A percentile compares a stretch with the other conserved stretches of the same genome.
Conservation (phyloP, 2,329 filamentous ascomycete genomes). For the Aspergillus ruber region DNA sequence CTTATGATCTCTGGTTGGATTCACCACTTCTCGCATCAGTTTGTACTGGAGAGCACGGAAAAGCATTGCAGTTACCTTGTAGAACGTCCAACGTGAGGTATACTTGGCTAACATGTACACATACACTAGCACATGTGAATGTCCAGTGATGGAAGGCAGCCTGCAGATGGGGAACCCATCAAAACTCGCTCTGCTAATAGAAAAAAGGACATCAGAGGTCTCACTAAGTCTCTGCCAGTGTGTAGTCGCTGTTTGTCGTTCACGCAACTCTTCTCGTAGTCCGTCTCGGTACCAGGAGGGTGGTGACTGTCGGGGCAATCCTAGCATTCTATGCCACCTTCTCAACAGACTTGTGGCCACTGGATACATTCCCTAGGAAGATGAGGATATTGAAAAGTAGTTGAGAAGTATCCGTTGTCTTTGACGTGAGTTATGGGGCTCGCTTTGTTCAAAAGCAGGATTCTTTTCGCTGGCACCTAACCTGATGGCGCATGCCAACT, state of each 20-base stretch:
- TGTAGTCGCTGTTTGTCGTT: slow-evolving; percentile 27
- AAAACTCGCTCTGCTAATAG: slow-evolving; percentile 33
- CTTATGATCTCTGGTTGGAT: slow-evolving; percentile 35
- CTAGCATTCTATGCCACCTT: slow-evolving; percentile 15
- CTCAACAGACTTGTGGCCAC: neutral
- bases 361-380: neutral
- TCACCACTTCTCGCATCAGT: slow-evolving; percentile 39
- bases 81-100: slow-evolving; percentile 39
- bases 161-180: slow-evolving; percentile 31
- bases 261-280: slow-evolving; percentile 34
- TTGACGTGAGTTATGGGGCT: neutral
- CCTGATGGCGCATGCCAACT: neutral
- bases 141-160: slow-evolving; percentile 18
- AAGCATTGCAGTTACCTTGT: slow-evolving; percentile 28
- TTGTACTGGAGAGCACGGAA: slow-evolving; percentile 18
- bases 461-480: neutral
- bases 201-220: slow-evolving; percentile 41
- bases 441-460: neutral
- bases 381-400: neutral
- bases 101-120: slow-evolving; percentile 42
- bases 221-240: slow-evolving; percentile 35
- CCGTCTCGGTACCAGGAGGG: slow-evolving; percentile 36
- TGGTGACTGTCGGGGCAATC: slow-evolving; percentile 26
- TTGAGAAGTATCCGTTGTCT: neutral
- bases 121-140: slow-evolving; percentile 24